Evolutionary conservation across 805 yeast species (phyloP), one percentile per base, ranked within the genome.

Genomic region (Sugiyamaella qingdaonensis): DNA sequence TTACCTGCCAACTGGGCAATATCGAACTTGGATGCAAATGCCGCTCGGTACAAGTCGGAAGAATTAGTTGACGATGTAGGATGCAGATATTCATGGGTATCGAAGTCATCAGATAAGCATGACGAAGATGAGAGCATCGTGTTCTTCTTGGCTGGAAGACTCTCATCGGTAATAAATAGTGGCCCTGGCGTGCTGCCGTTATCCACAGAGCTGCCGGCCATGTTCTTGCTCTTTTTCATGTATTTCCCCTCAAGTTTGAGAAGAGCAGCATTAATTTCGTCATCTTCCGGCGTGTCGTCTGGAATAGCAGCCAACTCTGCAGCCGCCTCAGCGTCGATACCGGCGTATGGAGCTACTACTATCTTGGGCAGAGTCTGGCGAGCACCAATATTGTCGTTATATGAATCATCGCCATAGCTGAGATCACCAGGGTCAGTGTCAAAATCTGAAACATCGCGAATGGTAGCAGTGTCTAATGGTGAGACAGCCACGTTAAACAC

Each of bases 231-330:
- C 44, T 36, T 19, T 43, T 52, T 56, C 11, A 42, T 37, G 35
- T 62, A 62, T 4, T 75, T 80, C 0, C 96, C 98, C 68, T 88
- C 95, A 31, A 92, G 73, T 68, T 86, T 91, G 69, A 74, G 74
- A 59, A 91, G 73, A 0, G 98, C 90, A 46, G 82, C 80, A 49
- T 76, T 78, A 11, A 90, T 73, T 0, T 96, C 96, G 67, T 88
- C 87, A 14, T 77, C 80, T 29, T 76, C 79, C 41, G 78, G 72
- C 0, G 83, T 76, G 46, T 85, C 90, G 66, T 92, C 97, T 0
- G 97, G 92, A 48, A 91, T 81, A 1, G 54, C 46, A 7, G 52
- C 46, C 32, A 47, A 29, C 21, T 29, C 24, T 7, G 52, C 52
- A 19, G 49, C 54, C 5, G 34, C 33, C 4, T 14, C 48, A 2